Percentiles rank a stretch among this genome's conserved stretches.
Conservation (phyloP, 306 rosid genomes). For the Sophora flavescens region DNA sequence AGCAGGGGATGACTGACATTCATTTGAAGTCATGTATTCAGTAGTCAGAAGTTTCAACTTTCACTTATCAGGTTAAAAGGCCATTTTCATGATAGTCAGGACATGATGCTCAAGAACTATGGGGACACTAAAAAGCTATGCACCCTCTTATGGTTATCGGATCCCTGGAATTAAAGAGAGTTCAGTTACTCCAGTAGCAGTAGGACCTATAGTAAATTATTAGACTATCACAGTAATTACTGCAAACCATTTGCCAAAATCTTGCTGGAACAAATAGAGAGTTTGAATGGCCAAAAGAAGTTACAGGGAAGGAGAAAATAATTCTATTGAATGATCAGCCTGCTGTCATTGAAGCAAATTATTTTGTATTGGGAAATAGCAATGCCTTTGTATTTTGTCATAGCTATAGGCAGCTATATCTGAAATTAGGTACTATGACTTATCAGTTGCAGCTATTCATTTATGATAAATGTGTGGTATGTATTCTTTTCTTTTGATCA, state of each 20-base stretch:
- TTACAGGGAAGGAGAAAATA: constrained; percentile 15
- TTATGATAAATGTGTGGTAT: not conserved
- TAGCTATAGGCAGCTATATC: constrained; percentile 26
- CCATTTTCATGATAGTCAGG: constrained; percentile 18
- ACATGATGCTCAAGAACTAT: constrained; percentile 40
- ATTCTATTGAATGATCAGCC: not conserved
- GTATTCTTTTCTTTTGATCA: not conserved
- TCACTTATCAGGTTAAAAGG: constrained; percentile 19
- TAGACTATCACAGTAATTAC: constrained; percentile 27
- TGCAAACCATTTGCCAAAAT: constrained; percentile 34
- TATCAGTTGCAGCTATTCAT: not conserved
- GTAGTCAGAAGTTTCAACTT: constrained; percentile 25
- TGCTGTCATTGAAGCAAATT: constrained; percentile 21
- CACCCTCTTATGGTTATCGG: constrained; percentile 2
- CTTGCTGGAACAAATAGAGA: constrained; percentile 16
- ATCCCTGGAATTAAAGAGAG: constrained; percentile 18
- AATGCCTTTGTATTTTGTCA: constrained; percentile 32
- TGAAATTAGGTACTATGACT: not conserved
- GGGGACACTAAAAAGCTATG: constrained; percentile 1
- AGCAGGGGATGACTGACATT: constrained; percentile 56
- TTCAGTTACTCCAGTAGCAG: constrained; percentile 18
- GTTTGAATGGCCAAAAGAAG: constrained; percentile 31
- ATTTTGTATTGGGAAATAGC: not conserved
- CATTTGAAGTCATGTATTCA: not conserved
- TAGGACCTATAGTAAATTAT: constrained; percentile 4